Percentiles rank a stretch among this genome's conserved stretches.
Evolutionary conservation across 2,329 filamentous ascomycete species (phyloP).

Genomic region (Sarocladiaceae sp.): DNA sequence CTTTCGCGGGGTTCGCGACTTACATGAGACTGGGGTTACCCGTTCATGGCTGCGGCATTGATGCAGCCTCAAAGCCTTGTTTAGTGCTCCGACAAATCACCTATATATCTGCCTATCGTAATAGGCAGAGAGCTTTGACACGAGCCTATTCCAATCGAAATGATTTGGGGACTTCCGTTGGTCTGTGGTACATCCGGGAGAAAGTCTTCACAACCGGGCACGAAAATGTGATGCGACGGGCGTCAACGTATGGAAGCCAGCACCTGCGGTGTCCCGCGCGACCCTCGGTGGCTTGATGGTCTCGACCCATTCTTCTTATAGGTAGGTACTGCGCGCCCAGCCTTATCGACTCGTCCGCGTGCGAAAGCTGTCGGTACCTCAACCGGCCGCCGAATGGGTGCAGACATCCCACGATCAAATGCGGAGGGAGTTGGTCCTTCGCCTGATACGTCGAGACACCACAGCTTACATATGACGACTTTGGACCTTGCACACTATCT

Average conservation of each 20-base stretch:
- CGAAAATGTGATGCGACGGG: too few species aligned
- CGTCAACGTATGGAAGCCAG: too few species aligned
- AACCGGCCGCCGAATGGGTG: conserved; percentile 4
- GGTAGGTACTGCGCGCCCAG: too few species aligned
- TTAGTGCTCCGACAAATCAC: background rate
- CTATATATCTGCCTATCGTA: too few species aligned
- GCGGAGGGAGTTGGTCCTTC: background rate
- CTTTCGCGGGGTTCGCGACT: background rate
- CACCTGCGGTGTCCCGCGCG: too few species aligned
- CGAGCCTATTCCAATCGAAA: too few species aligned
- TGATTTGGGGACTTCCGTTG: too few species aligned
- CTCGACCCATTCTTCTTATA: background rate
- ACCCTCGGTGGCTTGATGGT: background rate
- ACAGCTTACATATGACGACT: too few species aligned
- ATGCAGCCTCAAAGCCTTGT: background rate
- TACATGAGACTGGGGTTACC: background rate
- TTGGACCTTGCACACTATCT: background rate
- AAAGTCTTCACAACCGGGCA: too few species aligned
- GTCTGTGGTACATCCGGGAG: too few species aligned
- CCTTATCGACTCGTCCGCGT: background rate
- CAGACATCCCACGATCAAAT: conserved; percentile 8
- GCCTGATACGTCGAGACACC: background rate
- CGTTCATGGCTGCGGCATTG: background rate
- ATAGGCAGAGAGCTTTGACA: too few species aligned
- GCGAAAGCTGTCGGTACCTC: conserved; percentile 1